Base-by-base conservation (phyloP, 2,329 filamentous ascomycete genomes). In the Ophiostoma populinum region DNA sequence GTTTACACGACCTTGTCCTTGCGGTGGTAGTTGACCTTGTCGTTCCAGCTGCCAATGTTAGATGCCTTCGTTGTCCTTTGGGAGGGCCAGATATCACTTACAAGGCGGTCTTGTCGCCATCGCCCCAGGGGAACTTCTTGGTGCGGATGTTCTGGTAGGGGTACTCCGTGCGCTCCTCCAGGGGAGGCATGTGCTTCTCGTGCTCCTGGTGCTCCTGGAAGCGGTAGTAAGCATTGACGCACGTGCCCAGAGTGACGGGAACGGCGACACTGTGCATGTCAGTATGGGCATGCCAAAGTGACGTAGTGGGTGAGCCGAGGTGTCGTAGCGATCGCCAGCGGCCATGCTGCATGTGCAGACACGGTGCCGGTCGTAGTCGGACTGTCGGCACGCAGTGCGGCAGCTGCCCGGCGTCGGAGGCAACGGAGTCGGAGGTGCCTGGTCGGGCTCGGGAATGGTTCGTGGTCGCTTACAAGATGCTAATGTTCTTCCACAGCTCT, bases 151-250 rank as follows among this genome's bases (percentile, higher is more conserved):
- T 98, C 73, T 92, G 82, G 75, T 92, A 98, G 41, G 85, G 65
- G 63, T 95, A 98, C 67, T 95, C 82, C 51, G 70, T 62, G 54
- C 81, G 79, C 65, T 98, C 90, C 67, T 92, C 83, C 48, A 87
- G 67, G 46, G 90, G 80, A 41, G 80, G 73, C 58, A 81, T 62
- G 63, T 95, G 87, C 35, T 59, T 62, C 73, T 79, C 83, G 70
- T 98, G 90, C 62, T 92, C 81, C 87, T 87, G 95, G 63, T 98
- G 90, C 65, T 92, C 82, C 51, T 72, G 75, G 83, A 85, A 98
- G 44, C 93, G 75, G 54, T 76, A 75, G 58, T 80, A 93, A 50
- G 86, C 86, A 58, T 98, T 98, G 60, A 75, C 63, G 46, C 61
- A 56, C 41, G 79, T 75, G 46, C 85, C 62, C 47, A 77, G 60